Evolutionary conservation across 208 protist species (phyloP), one percentile per base, ranked within the genome.

Genomic region (Leishmania martiniquensis): DNA sequence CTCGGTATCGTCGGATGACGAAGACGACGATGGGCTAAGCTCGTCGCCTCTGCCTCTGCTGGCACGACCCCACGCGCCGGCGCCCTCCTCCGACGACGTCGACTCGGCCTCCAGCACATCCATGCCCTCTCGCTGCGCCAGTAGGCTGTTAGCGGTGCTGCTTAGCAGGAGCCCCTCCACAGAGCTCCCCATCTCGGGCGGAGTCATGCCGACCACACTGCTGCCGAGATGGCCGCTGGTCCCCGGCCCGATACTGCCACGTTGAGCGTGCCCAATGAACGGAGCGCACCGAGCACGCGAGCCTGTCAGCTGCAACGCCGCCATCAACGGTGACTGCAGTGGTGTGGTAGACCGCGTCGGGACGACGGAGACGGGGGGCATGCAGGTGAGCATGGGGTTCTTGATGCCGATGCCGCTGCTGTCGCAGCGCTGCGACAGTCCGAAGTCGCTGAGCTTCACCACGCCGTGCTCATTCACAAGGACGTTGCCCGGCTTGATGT

Each of bases 361-460:
- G 44, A 77, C 73, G 17, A 71, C 52, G 4, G 82, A 82, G 44
- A 57, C 52, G 17, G 81, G 74, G 2, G 86, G 63, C 10, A 81
- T 29, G 45, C 37, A 84, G 29, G 39, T 29, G 49, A 90, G 70
- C 29, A 72, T 59, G 10, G 67, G 76, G 65, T 83, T 87, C 55
- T 74, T 59, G 17, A 85, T 83, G 15, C 77, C 79, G 2, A 45
- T 66, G 32, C 86, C 83, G 51, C 44, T 67, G 69, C 51, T 63
- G 44, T 85, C 85, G 80, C 89, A 95, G 22, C 84, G 82, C 82
- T 91, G 86, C 54, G 87, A 98, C 62, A 99, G 87, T 1, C 98
- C 98, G 89, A 99, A 99, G 81, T 99, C 98, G 80, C 92, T 97
- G 22, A 99, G 85, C 89, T 99, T 99, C 47, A 99, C 77, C 32